A percentile compares a stretch with the other conserved stretches of the same genome.
Evolutionary conservation across 1,284 basidiomycete genomes (phyloP).

Genomic region (Lentinula novae-zelandiae): DNA sequence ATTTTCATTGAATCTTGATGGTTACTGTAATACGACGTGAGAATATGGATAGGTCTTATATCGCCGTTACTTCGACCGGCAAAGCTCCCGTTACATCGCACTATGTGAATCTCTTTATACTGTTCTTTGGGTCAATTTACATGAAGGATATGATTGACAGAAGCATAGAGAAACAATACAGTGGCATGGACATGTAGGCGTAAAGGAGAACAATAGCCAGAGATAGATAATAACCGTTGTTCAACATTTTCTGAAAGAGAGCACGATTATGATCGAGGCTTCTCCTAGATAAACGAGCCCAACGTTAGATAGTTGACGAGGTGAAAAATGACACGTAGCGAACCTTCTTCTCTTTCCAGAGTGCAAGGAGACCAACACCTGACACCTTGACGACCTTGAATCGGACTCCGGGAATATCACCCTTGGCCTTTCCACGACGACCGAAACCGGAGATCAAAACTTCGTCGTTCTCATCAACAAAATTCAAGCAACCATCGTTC

Average conservation of each 20-base stretch:
- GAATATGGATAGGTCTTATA: not conserved
- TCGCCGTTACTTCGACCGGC: not conserved
- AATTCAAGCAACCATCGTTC: slow-evolving; percentile 99
- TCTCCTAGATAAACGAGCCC: slow-evolving; percentile 54
- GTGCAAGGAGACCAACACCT: slow-evolving; percentile 94
- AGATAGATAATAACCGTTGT: slow-evolving; percentile 14
- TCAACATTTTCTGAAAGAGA: slow-evolving; percentile 13
- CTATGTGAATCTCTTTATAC: not conserved
- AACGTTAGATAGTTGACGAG: not conserved
- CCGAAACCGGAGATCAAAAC: slow-evolving; percentile 99
- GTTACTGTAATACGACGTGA: not conserved
- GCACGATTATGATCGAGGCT: slow-evolving; percentile 77
- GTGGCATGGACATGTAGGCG: slow-evolving; percentile 32
- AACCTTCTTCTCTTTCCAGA: slow-evolving; percentile 99
- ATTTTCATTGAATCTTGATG: not conserved
- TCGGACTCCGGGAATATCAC: slow-evolving; percentile 95
- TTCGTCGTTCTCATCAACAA: slow-evolving; percentile 99
- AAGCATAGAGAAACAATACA: slow-evolving; percentile 22
- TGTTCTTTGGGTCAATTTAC: not conserved
- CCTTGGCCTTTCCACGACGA: slow-evolving; percentile 98
- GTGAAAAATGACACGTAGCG: slow-evolving; percentile 19
- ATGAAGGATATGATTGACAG: not conserved
- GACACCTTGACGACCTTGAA: slow-evolving; percentile 99
- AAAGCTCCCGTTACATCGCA: not conserved
- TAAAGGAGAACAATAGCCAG: slow-evolving; percentile 20